Evolutionary conservation across 139 green algal genomes (phyloP), one percentile per base, ranked within the genome.

Genomic region (Picochlorum sp.): DNA sequence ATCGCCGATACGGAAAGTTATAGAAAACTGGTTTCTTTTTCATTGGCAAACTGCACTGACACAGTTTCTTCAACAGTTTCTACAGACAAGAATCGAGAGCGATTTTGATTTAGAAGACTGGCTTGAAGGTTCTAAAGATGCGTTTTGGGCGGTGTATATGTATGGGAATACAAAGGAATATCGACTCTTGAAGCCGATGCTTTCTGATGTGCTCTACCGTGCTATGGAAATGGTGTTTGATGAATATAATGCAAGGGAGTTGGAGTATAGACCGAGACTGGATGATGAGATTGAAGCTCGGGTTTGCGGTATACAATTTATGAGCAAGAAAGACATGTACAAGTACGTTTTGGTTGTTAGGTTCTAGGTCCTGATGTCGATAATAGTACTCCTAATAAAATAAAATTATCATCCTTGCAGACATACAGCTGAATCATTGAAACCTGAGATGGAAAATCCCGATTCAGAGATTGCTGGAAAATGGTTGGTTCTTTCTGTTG

Each of bases 81-180:
- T n/a, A n/a, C n/a, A n/a, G n/a, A n/a, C n/a, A n/a, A 25, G 35
- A n/a, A n/a, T 72, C 1, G 64, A 72, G 25, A 44, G 10, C 7
- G 18, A 44, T 16, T 72, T 72, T 61, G 57, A 61, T 24, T 43
- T 55, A 1, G 28, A 29, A 7, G 64, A 72, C 18, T 60, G 36
- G 7, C 13, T 72, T 28, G 64, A 72, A 45, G 64, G 56, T 1
- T 41, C 56, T 14, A 55, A 61, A 31, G 64, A 72, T 31, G 64
- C 64, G 4, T 60, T 56, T 29, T 57, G 18, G 5, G 56, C 41
- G 18, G 63, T 70, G 2, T 28, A 70, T 47, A 4, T 63, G 7
- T 36, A 59, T 28, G 16, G 62, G 7, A 53, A 24, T 18, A 40
- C 62, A 47, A 41, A 59, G 12, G 63, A 70, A 44, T 70, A 52